These are phyloP conservation scores for Mortierella sp. DNA, from an alignment of 371 early-diverging fungal species.

Conservation along the genomic window DNA sequence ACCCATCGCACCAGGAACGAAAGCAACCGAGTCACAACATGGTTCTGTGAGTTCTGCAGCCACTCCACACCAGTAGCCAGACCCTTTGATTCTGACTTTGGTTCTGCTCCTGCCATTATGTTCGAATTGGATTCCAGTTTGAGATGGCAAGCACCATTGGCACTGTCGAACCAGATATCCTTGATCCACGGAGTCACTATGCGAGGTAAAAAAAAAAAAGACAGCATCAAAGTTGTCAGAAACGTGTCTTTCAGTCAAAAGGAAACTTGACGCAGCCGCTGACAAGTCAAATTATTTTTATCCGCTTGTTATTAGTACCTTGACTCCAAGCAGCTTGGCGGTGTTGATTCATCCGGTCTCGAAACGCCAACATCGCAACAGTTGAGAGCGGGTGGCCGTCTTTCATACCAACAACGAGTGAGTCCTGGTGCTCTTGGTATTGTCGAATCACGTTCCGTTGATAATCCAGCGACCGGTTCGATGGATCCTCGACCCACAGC, in stretches of 20 bases:
- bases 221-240: background rate
- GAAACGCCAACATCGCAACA: constrained; percentile 16
- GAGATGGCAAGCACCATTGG: constrained; percentile 37
- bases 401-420: too few species aligned
- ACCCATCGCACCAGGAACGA: constrained; percentile 48
- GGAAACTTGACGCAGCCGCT: too few species aligned
- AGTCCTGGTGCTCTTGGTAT: constrained; percentile 34
- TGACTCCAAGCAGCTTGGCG: constrained; percentile 37
- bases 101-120: background rate
- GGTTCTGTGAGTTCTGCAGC: constrained; percentile 29
- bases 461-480: constrained; percentile 58
- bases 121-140: background rate
- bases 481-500: constrained; percentile 65
- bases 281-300: background rate
- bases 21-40: constrained; percentile 33
- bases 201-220: background rate
- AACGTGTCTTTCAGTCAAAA: background rate
- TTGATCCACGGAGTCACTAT: constrained; percentile 33
- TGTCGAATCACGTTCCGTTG: constrained; percentile 50
- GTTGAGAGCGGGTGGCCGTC: constrained; percentile 21
- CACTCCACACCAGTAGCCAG: constrained; percentile 20
- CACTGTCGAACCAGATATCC: constrained; percentile 24
- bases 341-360: constrained; percentile 42
- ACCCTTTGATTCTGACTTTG: too few species aligned
- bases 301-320: constrained; percentile 17